A percentile compares a stretch with the other conserved stretches of the same genome.
Conservation (phyloP, 495 filamentous ascomycete genomes). For the Xylaria castorea region DNA sequence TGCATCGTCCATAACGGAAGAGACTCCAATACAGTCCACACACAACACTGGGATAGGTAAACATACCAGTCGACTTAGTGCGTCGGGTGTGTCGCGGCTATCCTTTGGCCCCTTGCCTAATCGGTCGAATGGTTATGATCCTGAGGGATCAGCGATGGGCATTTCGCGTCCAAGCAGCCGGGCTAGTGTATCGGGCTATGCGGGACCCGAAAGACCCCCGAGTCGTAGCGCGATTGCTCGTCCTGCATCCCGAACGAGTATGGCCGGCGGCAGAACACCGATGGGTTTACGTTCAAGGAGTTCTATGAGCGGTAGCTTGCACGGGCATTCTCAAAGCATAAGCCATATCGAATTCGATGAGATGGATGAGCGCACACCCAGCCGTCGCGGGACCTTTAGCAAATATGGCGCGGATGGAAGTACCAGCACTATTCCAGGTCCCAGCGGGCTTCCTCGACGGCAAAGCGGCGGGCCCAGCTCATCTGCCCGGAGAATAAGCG, state of each 20-base stretch:
- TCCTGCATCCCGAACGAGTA: slow-evolving; percentile 65
- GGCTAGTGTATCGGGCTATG: slow-evolving; percentile 61
- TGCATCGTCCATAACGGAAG: slow-evolving; percentile 57
- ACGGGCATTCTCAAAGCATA: slow-evolving; percentile 57
- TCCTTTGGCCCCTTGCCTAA: slow-evolving; percentile 62
- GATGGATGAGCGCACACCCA: slow-evolving; percentile 57
- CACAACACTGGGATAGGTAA: slow-evolving; percentile 44
- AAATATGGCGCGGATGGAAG: slow-evolving; percentile 58
- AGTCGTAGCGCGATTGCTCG: slow-evolving; percentile 62
- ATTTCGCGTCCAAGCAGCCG: slow-evolving; percentile 66
- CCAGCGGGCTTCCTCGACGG: slow-evolving; percentile 56
- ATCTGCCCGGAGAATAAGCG: slow-evolving; percentile 52
- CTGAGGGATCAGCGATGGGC: slow-evolving; percentile 43
- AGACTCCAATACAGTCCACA: slow-evolving; percentile 46
- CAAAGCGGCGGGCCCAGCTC: slow-evolving; percentile 57
- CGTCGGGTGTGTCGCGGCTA: slow-evolving; percentile 59
- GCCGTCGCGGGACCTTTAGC: slow-evolving; percentile 57
- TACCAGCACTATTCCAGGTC: slow-evolving; percentile 48
- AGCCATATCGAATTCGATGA: slow-evolving; percentile 49
- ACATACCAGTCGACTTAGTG: slow-evolving; percentile 57
- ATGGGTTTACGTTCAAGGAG: slow-evolving; percentile 62
- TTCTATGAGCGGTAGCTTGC: slow-evolving; percentile 62
- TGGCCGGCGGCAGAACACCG: slow-evolving; percentile 70
- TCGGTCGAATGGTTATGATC: slow-evolving; percentile 43
- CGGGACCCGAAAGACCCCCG: slow-evolving; percentile 56